Percentiles rank a stretch among this genome's conserved stretches.
These are phyloP conservation scores for Bipolaris victoriae DNA, from an alignment of 2,329 filamentous ascomycete genomes.

Conservation along the genomic window DNA sequence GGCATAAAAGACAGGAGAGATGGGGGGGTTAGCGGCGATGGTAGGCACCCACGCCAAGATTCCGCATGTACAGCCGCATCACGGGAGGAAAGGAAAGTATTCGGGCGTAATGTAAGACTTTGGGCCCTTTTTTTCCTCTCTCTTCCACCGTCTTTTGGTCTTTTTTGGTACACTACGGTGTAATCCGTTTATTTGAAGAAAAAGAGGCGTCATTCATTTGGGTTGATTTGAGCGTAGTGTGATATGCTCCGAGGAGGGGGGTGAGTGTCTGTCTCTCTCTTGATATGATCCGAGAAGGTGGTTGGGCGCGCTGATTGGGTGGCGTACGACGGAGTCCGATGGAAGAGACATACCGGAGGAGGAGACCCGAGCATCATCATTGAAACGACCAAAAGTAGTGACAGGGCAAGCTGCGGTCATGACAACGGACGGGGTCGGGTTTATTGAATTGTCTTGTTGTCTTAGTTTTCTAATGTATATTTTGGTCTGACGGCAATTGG, in stretches of 20 bases:
- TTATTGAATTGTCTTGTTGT: not conserved
- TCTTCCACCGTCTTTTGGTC: not conserved
- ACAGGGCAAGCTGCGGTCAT: not conserved
- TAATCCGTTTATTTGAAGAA: not conserved
- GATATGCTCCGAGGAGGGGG: not conserved
- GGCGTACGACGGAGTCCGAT: conserved; percentile 29
- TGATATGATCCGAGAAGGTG: conserved; percentile 1
- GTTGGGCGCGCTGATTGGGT: conserved; percentile 21
- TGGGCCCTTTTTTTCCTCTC: too few relatives aligned
- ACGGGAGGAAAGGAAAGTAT: not conserved
- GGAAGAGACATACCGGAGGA: conserved; percentile 19
- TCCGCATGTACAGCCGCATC: not conserved
- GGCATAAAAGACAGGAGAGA: too few relatives aligned
- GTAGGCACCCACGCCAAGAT: not conserved
- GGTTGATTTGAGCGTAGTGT: not conserved
- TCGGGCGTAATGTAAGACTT: not conserved
- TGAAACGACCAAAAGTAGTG: not conserved
- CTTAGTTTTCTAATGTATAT: not conserved
- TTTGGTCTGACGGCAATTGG: not conserved
- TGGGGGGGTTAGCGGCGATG: too few relatives aligned
- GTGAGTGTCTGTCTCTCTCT: not conserved
- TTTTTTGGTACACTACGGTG: not conserved
- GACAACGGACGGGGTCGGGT: not conserved
- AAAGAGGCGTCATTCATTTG: conserved; percentile 11
- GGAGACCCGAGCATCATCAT: conserved; percentile 30